Evolutionary conservation across 1,139 yeast genomes (phyloP), one percentile per base, ranked within the genome.

Genomic region (Yamadazyma dendronema): DNA sequence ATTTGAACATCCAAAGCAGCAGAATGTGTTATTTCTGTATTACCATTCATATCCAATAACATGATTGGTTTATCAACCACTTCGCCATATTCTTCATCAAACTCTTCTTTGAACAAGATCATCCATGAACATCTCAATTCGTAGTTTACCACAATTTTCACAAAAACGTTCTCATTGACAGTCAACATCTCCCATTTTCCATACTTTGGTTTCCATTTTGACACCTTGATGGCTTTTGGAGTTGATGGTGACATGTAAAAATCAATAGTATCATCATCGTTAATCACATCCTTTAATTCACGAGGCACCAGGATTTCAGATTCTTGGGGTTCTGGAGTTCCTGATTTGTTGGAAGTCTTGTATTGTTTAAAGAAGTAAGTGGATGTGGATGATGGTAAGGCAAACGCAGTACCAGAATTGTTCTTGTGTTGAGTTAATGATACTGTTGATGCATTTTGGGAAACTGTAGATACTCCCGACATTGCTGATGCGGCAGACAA

Each of bases 141-240:
- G 40, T 67, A 61, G 45, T 69, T 67, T 12, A 63, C 62, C 3
- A 59, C 73, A 15, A 69, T 57, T 44, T 69, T 70, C 24, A 66
- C 42, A 38, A 68, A 71, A 2, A 70, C 43, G 15, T 49, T 59
- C 35, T 66, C 72, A 38, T 56, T 59, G 7, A 60, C 50, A 0
- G 75, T 69, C 27, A 70, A 41, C 70, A 69, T 61, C 49, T 70
- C 74, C 75, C 75, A 71, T 44, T 67, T 70, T 0, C 74, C 77
- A 35, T 59, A 62, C 36, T 61, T 61, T 17, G 58, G 54, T 43
- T 66, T 69, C 77, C 77, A 71, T 44, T 62, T 65, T 9, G 75
- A 69, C 5, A 70, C 62, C 40, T 65, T 67, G 55, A 70, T 52
- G 8, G 65, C 52, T 40, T 61, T 62, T 7, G 72, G 65, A 4